A percentile compares a stretch with the other conserved stretches of the same genome.
phyloP scores from a whole-genome alignment of 2,329 filamentous ascomycete genomes.

The Penicillium sp. region DNA sequence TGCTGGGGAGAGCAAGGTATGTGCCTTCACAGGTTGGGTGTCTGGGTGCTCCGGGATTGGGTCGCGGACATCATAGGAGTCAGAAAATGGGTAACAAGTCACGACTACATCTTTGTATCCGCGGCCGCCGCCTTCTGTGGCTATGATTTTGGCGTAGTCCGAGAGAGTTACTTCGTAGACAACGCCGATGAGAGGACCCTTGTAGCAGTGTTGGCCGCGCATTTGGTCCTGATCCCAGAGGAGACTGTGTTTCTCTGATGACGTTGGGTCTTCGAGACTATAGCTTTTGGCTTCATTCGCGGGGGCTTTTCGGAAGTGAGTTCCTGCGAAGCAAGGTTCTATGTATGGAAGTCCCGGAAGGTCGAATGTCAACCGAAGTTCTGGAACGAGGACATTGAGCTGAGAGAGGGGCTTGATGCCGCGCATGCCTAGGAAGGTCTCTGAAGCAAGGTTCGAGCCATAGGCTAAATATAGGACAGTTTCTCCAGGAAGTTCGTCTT shows the following conservation, averaged over 20 bases:
- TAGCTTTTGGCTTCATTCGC: slow-evolving; percentile 14
- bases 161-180: slow-evolving; percentile 89
- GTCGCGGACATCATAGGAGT: slow-evolving; percentile 51
- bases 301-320: slow-evolving; percentile 60
- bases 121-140: slow-evolving; percentile 84
- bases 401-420: slow-evolving; percentile 81
- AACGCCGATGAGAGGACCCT: slow-evolving; percentile 79
- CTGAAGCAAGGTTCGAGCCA: slow-evolving; percentile 82
- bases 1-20: slow-evolving; percentile 77
- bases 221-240: slow-evolving; percentile 23
- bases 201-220: slow-evolving; percentile 53
- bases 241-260: slow-evolving; percentile 41
- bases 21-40: slow-evolving; percentile 74
- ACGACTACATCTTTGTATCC: slow-evolving; percentile 85
- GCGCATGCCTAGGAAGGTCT: slow-evolving; percentile 78
- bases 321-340: slow-evolving; percentile 93
- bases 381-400: slow-evolving; percentile 80
- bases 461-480: slow-evolving; percentile 85
- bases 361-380: slow-evolving; percentile 79
- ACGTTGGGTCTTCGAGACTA: slow-evolving; percentile 11
- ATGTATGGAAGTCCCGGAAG: slow-evolving; percentile 82
- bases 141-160: slow-evolving; percentile 86
- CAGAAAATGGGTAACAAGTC: slow-evolving; percentile 73
- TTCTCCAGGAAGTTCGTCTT: slow-evolving; percentile 26
- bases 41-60: slow-evolving; percentile 68